Conservation (phyloP, 1,139 yeast species). For the Magnusiomyces magnusii region DNA sequence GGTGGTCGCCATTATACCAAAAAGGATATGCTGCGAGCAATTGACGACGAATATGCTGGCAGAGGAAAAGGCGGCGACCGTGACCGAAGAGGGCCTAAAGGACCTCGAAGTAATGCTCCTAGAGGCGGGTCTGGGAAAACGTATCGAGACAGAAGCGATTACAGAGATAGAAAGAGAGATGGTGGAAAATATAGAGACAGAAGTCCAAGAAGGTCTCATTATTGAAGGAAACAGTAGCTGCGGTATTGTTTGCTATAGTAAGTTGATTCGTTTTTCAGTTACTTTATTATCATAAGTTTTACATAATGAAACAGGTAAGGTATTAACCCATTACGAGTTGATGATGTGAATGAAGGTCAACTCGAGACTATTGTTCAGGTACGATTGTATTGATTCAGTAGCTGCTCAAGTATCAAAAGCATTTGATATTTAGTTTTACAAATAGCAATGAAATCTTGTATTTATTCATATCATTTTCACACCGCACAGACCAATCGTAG, state of each 20-base stretch:
- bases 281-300: no score
- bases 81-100: slow-evolving; percentile 14
- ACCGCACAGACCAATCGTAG: no score
- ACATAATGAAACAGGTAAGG: no score
- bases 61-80: slow-evolving; percentile 11
- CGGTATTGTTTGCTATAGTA: not conserved
- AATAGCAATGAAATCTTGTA: no score
- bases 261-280: no score
- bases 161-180: slow-evolving; percentile 7
- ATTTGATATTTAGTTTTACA: no score
- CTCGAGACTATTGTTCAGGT: no score
- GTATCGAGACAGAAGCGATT: slow-evolving; percentile 15
- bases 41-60: slow-evolving; percentile 11
- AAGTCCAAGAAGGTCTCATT: slow-evolving; percentile 6
- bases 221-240: not conserved
- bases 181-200: slow-evolving; percentile 10
- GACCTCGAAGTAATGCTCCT: slow-evolving; percentile 16
- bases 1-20: slow-evolving; percentile 53
- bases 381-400: no score
- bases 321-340: no score
- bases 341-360: no score
- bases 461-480: no score
- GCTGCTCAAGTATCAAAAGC: no score
- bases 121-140: slow-evolving; percentile 11
- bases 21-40: slow-evolving; percentile 18